Evolutionary conservation across 176 grass and related monocot genomes (phyloP).

Genomic region (Puccinellia tenuiflora): DNA sequence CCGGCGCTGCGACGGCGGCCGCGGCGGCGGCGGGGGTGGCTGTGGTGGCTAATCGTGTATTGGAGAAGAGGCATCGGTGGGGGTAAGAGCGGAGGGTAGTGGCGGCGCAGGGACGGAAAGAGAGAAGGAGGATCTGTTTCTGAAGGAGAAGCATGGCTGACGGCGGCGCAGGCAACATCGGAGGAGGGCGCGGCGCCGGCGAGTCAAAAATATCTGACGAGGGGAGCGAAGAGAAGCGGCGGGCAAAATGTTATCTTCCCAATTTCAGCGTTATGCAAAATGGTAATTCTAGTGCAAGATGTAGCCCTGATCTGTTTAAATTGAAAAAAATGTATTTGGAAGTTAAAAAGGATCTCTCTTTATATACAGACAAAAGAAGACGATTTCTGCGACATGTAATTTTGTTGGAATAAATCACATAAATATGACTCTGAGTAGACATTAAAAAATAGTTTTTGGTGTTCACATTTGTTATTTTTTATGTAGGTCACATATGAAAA

Average conservation of each 20-base stretch:
- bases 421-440: too few relatives aligned
- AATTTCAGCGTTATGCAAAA: not conserved
- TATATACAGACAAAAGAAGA: too few relatives aligned
- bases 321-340: too few relatives aligned
- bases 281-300: too few relatives aligned
- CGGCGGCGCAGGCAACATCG: not conserved
- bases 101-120: not conserved
- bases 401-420: too few relatives aligned
- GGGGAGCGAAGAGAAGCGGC: not conserved
- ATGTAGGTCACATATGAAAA: too few relatives aligned
- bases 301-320: too few relatives aligned
- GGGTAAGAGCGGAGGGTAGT: not conserved
- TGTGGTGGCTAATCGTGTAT: not conserved
- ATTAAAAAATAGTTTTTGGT: too few relatives aligned
- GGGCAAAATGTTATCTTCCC: not conserved
- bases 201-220: not conserved
- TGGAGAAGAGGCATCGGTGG: constrained; percentile 4
- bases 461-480: too few relatives aligned
- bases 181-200: not conserved
- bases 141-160: constrained; percentile 30
- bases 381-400: too few relatives aligned
- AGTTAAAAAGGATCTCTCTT: too few relatives aligned
- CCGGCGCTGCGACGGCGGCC: not conserved
- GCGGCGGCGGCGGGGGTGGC: not conserved
- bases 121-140: not conserved